phyloP scores from a whole-genome alignment of 306 rosid genomes.

The Gastrolobium bilobum region DNA sequence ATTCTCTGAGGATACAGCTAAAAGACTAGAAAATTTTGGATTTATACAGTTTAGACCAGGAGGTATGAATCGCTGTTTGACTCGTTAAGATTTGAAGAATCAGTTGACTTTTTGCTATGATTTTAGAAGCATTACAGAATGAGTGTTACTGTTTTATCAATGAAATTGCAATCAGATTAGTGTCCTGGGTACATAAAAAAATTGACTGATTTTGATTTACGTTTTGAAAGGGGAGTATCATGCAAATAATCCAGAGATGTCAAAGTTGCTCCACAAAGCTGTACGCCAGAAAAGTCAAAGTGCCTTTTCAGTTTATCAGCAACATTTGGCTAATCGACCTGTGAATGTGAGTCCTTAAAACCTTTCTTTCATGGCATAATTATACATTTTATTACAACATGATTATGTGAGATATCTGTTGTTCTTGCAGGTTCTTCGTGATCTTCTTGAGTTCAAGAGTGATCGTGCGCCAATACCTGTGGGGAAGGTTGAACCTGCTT shows the following conservation, averaged over 20 bases:
- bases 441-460: constrained; percentile 95
- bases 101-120: not conserved
- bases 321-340: constrained; percentile 97
- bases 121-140: constrained; percentile 26
- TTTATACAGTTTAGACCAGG: constrained; percentile 99
- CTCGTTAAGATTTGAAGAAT: constrained; percentile 34
- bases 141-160: constrained; percentile 30
- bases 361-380: constrained; percentile 30
- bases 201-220: constrained; percentile 41
- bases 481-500: constrained; percentile 96
- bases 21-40: constrained; percentile 97
- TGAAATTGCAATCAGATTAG: not conserved
- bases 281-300: constrained; percentile 97
- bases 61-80: constrained; percentile 67
- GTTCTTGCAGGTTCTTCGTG: constrained; percentile 86
- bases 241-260: constrained; percentile 99
- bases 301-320: constrained; percentile 96
- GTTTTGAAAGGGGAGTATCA: constrained; percentile 87
- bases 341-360: constrained; percentile 77
- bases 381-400: constrained; percentile 18
- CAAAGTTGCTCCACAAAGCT: constrained; percentile 99
- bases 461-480: constrained; percentile 90
- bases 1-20: constrained; percentile 98
- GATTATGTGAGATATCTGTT: constrained; percentile 35
- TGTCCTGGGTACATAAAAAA: constrained; percentile 9